Percentiles rank a stretch among this genome's conserved stretches.
phyloP scores from a whole-genome alignment of 208 protist genomes.

The Trypanosoma scelopori region DNA sequence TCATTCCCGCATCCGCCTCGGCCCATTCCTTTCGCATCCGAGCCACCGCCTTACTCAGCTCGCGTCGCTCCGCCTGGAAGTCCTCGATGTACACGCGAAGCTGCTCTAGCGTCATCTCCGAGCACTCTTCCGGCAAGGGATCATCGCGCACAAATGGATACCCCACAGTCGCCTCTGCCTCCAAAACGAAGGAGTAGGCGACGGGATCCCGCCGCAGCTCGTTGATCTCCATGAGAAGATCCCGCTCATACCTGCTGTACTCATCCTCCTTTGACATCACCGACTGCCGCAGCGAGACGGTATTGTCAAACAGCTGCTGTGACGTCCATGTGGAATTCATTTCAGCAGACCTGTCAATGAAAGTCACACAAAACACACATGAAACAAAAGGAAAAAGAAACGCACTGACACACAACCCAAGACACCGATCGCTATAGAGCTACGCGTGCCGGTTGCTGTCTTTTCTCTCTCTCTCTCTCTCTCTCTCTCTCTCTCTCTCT shows the following conservation, averaged over 20 bases:
- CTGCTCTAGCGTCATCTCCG: constrained; percentile 57
- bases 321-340: neutral
- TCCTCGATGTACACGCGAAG: constrained; percentile 66
- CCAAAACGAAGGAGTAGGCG: constrained; percentile 55
- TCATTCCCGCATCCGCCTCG: constrained; percentile 40
- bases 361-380: too few relatives aligned
- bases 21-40: constrained; percentile 35
- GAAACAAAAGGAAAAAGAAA: too few relatives aligned
- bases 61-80: constrained; percentile 56
- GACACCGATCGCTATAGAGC: neutral
- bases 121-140: constrained; percentile 28
- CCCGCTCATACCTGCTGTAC: constrained; percentile 60
- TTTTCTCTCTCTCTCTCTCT: neutral
- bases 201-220: constrained; percentile 55
- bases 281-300: constrained; percentile 39
- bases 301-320: constrained; percentile 34
- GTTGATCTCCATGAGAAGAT: constrained; percentile 73
- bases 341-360: too few relatives aligned
- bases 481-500: neutral
- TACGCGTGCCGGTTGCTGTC: too few relatives aligned
- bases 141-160: constrained; percentile 64
- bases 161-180: constrained; percentile 57
- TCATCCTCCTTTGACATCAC: constrained; percentile 56
- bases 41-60: constrained; percentile 41
- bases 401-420: too few relatives aligned